A percentile compares a stretch with the other conserved stretches of the same genome.
Evolutionary conservation across 2,329 filamentous ascomycete genomes (phyloP).

Genomic region (Fusarium nematophilum): DNA sequence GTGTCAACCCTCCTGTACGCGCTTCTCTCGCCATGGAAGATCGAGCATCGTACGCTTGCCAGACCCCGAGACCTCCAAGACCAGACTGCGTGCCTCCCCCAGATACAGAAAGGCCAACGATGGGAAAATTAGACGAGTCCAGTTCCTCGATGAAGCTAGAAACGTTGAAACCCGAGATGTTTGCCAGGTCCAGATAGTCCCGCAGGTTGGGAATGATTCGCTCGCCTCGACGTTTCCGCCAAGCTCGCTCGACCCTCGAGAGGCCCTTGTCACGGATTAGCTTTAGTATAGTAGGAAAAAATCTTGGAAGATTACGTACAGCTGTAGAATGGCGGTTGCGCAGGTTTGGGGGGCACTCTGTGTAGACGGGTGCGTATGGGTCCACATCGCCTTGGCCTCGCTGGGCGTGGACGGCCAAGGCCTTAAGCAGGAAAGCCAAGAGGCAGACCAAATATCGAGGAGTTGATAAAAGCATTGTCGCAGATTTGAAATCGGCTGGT

Average conservation of each 20-base stretch:
- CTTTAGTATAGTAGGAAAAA: too few species aligned
- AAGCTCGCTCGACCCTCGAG: slow-evolving; percentile 36
- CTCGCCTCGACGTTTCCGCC: slow-evolving; percentile 34
- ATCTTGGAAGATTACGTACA: neutral
- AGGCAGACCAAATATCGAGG: neutral
- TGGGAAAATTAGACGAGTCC: slow-evolving; percentile 28
- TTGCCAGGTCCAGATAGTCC: slow-evolving; percentile 36
- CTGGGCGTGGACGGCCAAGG: slow-evolving; percentile 1
- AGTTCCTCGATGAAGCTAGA: slow-evolving; percentile 34
- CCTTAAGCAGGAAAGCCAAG: neutral
- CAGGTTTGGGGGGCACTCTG: slow-evolving; percentile 18
- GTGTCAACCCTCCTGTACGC: slow-evolving; percentile 40
- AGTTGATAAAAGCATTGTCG: slow-evolving; percentile 1
- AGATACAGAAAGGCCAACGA: slow-evolving; percentile 42
- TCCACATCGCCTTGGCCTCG: neutral
- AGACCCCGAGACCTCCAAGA: slow-evolving; percentile 43
- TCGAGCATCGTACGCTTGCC: slow-evolving; percentile 44
- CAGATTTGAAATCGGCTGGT: neutral
- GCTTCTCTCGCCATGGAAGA: slow-evolving; percentile 29
- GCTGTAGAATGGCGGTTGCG: slow-evolving; percentile 20
- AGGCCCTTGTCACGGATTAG: slow-evolving; percentile 37
- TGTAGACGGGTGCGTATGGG: slow-evolving; percentile 30
- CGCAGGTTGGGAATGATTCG: slow-evolving; percentile 34
- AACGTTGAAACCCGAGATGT: slow-evolving; percentile 39
- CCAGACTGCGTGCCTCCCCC: slow-evolving; percentile 46